Percentiles rank a stretch among this genome's conserved stretches.
Evolutionary conservation across 2,329 filamentous ascomycete genomes (phyloP).

Genomic region (Bipolaris cookei): DNA sequence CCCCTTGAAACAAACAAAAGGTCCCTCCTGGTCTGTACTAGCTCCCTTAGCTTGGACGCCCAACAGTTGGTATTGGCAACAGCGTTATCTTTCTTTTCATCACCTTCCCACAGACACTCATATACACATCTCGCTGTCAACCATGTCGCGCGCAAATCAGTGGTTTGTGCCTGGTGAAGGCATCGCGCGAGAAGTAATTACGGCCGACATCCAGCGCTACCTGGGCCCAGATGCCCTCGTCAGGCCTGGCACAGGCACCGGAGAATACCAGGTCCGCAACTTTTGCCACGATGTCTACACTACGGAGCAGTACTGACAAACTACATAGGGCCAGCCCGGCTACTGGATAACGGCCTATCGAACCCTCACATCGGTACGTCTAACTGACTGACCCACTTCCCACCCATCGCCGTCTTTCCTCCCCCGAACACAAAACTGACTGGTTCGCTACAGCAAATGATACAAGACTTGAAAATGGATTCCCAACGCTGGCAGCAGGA

Average conservation of each 20-base stretch:
- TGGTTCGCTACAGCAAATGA: slow-evolving; percentile 52
- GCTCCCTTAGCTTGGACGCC: slow-evolving; percentile 44
- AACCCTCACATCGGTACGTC: slow-evolving; percentile 57
- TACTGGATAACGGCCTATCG: slow-evolving; percentile 61
- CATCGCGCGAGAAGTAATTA: slow-evolving; percentile 60
- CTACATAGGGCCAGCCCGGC: slow-evolving; percentile 51
- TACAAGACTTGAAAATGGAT: slow-evolving; percentile 57
- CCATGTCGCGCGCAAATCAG: slow-evolving; percentile 50
- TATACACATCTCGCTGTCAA: slow-evolving; percentile 20
- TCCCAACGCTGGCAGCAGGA: slow-evolving; percentile 54
- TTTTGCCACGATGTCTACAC: slow-evolving; percentile 27
- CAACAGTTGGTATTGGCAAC: slow-evolving; percentile 42
- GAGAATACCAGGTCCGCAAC: slow-evolving; percentile 53
- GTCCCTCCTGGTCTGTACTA: slow-evolving; percentile 39
- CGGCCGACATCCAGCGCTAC: slow-evolving; percentile 60
- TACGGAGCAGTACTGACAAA: slow-evolving; percentile 9
- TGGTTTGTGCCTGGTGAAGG: slow-evolving; percentile 59
- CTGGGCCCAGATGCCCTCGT: slow-evolving; percentile 59
- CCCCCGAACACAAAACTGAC: slow-evolving; percentile 25
- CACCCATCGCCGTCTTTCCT: no score
- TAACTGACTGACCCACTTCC: not conserved
- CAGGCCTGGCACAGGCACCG: slow-evolving; percentile 54
- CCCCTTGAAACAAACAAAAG: slow-evolving; percentile 23
- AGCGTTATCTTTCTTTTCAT: slow-evolving; percentile 45
- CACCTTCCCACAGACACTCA: slow-evolving; percentile 25